Evolutionary conservation across 148 eudicot species (phyloP).

Genomic region (Rhododendron ovatum): DNA sequence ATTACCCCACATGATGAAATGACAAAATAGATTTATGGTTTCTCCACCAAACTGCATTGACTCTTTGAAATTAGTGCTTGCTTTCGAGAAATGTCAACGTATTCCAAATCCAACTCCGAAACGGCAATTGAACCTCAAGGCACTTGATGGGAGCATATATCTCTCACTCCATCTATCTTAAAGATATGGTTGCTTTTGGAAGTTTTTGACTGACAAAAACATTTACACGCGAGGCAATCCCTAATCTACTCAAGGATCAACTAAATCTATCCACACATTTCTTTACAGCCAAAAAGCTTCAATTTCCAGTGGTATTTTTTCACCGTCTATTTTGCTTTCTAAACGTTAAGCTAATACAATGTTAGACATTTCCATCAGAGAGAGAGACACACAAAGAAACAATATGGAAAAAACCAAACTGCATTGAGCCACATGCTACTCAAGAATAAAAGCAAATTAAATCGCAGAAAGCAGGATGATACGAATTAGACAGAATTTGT

Average conservation of each 20-base stretch:
- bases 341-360: neutral
- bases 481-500: slow-evolving; percentile 2
- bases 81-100: neutral
- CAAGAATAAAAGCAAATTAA: neutral
- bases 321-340: neutral
- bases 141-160: neutral
- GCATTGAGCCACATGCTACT: neutral
- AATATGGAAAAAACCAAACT: neutral
- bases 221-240: neutral
- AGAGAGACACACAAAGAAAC: neutral
- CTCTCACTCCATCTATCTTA: neutral
- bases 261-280: neutral
- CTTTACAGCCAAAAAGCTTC: neutral
- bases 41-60: neutral
- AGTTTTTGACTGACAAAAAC: neutral
- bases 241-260: neutral
- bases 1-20: neutral
- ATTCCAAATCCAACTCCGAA: neutral
- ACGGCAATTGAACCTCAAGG: neutral
- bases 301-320: neutral
- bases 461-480: neutral
- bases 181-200: neutral
- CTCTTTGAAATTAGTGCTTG: neutral
- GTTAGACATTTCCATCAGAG: too few species aligned
- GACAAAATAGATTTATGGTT: neutral